phyloP scores from a whole-genome alignment of 768 basidiomycete species.

The Trametopsis cervina region DNA sequence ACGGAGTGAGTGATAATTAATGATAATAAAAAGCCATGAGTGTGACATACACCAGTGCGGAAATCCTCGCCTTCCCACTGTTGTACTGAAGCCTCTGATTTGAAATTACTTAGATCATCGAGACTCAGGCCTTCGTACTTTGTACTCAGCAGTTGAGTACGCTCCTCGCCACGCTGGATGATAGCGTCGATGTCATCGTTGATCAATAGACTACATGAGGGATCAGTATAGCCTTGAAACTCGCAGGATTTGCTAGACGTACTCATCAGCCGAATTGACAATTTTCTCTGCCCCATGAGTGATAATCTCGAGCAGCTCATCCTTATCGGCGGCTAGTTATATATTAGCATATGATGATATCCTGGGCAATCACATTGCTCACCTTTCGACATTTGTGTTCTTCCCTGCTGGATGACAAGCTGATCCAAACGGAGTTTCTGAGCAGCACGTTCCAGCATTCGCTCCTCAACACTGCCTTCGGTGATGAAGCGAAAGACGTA shows the following conservation, averaged over 20 bases:
- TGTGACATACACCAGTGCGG: slow-evolving; percentile 47
- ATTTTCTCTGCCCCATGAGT: slow-evolving; percentile 97
- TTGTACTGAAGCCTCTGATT: slow-evolving; percentile 84
- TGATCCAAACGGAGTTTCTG: slow-evolving; percentile 95
- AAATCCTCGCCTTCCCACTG: slow-evolving; percentile 98
- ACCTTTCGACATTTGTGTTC: slow-evolving; percentile 78
- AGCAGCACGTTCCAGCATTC: slow-evolving; percentile 90
- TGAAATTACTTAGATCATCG: slow-evolving; percentile 96
- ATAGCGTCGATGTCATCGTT: slow-evolving; percentile 93
- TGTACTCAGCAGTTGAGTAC: slow-evolving; percentile 79
- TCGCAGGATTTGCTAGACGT: slow-evolving; percentile 21
- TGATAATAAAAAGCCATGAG: background rate
- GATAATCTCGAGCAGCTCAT: slow-evolving; percentile 97
- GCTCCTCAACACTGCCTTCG: slow-evolving; percentile 91
- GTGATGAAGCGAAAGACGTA: slow-evolving; percentile 97
- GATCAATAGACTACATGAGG: slow-evolving; percentile 48
- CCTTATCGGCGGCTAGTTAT: slow-evolving; percentile 75
- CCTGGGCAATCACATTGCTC: slow-evolving; percentile 14
- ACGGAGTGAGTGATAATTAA: background rate
- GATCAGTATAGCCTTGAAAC: background rate
- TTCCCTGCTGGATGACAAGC: slow-evolving; percentile 93
- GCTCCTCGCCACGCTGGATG: slow-evolving; percentile 85
- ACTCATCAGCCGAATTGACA: slow-evolving; percentile 76
- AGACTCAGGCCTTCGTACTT: slow-evolving; percentile 92
- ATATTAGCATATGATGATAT: background rate